These are phyloP conservation scores for Ceratopteris richardii DNA, from an alignment of 75 land plant genomes.

Conservation along the genomic window DNA sequence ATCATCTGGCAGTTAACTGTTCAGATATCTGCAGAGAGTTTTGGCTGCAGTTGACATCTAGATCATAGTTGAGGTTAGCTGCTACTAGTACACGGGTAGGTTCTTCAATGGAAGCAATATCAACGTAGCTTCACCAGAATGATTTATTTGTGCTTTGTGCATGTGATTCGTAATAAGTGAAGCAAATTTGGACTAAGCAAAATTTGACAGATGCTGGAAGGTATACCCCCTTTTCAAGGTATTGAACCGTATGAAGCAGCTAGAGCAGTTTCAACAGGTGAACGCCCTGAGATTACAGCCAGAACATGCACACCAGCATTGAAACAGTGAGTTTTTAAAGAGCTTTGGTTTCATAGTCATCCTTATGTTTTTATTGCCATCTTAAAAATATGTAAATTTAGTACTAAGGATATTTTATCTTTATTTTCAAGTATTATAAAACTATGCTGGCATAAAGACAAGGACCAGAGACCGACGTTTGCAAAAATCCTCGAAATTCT, in stretches of 20 bases:
- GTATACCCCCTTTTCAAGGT: conserved; percentile 44
- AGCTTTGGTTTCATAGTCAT: no score
- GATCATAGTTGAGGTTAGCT: no score
- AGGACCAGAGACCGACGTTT: conserved; percentile 1
- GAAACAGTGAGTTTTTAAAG: neutral
- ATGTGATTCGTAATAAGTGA: no score
- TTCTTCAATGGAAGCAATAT: no score
- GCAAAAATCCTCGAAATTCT: neutral
- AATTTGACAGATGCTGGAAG: conserved; percentile 79
- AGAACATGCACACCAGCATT: neutral
- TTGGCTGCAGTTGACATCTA: no score
- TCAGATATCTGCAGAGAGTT: no score
- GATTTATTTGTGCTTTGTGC: no score
- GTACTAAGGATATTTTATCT: neutral
- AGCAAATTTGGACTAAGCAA: no score
- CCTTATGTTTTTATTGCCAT: neutral
- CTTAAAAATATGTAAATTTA: neutral
- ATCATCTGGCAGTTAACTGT: no score
- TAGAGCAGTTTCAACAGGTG: neutral
- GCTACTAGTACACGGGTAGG: no score
- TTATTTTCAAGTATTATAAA: conserved; percentile 1
- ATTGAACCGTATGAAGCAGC: conserved; percentile 24
- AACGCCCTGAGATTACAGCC: conserved; percentile 1
- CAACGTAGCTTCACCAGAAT: no score
- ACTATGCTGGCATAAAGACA: neutral